phyloP scores from a whole-genome alignment of 2,329 filamentous ascomycete genomes.

The Paecilomyces sp. region DNA sequence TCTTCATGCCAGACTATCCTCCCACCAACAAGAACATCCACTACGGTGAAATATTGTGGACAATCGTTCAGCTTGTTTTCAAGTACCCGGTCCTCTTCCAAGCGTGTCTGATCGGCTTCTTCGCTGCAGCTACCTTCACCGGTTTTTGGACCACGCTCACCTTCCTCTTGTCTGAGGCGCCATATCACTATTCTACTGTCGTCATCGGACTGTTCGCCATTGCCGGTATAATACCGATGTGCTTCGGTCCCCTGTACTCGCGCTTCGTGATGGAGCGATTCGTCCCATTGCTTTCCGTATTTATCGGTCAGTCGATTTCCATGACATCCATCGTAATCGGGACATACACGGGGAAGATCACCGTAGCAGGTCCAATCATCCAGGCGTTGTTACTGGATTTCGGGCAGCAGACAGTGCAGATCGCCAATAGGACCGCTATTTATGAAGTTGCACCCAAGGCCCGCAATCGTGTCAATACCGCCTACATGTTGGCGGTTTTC shows the following conservation, averaged over 20 bases:
- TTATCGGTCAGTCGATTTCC: conserved; percentile 54
- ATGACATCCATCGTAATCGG: conserved; percentile 59
- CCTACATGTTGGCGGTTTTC: conserved; percentile 72
- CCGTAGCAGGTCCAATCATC: conserved; percentile 63
- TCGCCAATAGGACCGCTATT: conserved; percentile 64
- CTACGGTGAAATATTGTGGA: conserved; percentile 59
- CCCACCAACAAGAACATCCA: conserved; percentile 60
- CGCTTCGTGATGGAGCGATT: conserved; percentile 63
- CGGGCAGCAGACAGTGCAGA: conserved; percentile 65
- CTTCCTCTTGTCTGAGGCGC: conserved; percentile 64
- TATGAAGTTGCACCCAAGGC: conserved; percentile 65
- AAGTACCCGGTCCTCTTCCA: conserved; percentile 64
- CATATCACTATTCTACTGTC: conserved; percentile 61
- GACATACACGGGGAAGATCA: conserved; percentile 59
- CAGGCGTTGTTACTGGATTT: conserved; percentile 66
- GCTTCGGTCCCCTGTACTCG: conserved; percentile 62
- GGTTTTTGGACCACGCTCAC: conserved; percentile 70
- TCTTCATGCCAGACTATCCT: conserved; percentile 76
- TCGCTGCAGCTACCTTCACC: conserved; percentile 56
- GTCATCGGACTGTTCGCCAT: conserved; percentile 72
- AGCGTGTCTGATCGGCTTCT: conserved; percentile 59
- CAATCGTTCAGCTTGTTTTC: conserved; percentile 57
- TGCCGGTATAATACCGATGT: conserved; percentile 65
- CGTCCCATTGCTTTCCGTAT: conserved; percentile 59
- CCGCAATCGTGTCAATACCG: conserved; percentile 70